These are phyloP conservation scores for Geranium rotundifolium DNA, from an alignment of 345 rosid species.

Conservation along the genomic window DNA sequence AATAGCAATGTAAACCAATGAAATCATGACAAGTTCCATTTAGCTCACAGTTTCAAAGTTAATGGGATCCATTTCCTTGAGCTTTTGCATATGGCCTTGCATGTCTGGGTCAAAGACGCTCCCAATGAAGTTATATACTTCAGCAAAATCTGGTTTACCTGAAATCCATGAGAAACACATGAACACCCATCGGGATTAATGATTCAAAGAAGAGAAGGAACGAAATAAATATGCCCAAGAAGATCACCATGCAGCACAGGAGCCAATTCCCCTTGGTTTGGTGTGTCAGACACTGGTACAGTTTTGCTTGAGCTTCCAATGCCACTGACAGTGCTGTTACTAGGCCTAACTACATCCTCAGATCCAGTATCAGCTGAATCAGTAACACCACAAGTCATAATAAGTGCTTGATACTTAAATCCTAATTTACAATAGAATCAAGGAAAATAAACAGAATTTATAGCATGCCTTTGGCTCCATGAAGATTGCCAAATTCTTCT, in stretches of 20 bases:
- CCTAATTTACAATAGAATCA: conserved; percentile 10
- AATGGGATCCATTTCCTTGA: conserved; percentile 95
- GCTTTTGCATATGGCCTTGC: conserved; percentile 59
- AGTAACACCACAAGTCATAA: conserved; percentile 51
- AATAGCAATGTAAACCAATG: not conserved
- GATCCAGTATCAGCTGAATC: conserved; percentile 97
- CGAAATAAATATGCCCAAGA: conserved; percentile 7
- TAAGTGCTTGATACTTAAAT: conserved; percentile 46
- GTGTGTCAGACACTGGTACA: conserved; percentile 32
- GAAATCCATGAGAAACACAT: conserved; percentile 13
- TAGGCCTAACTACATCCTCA: conserved; percentile 39
- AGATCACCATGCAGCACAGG: conserved; percentile 50
- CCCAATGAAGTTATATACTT: conserved; percentile 87
- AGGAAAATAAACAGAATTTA: conserved; percentile 17
- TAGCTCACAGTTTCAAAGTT: conserved; percentile 82
- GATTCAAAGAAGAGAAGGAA: not conserved
- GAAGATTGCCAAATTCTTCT: conserved; percentile 39
- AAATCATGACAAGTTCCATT: conserved; percentile 1
- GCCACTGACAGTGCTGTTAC: conserved; percentile 35
- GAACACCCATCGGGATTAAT: conserved; percentile 4
- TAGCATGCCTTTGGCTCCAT: conserved; percentile 47
- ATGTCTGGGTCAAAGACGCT: conserved; percentile 78
- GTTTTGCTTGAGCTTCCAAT: conserved; percentile 39
- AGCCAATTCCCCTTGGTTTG: conserved; percentile 35
- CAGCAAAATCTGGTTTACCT: conserved; percentile 85